These are phyloP conservation scores for Rasamsonia emersonii DNA, from an alignment of 2,329 filamentous ascomycete species.

Conservation along the genomic window DNA sequence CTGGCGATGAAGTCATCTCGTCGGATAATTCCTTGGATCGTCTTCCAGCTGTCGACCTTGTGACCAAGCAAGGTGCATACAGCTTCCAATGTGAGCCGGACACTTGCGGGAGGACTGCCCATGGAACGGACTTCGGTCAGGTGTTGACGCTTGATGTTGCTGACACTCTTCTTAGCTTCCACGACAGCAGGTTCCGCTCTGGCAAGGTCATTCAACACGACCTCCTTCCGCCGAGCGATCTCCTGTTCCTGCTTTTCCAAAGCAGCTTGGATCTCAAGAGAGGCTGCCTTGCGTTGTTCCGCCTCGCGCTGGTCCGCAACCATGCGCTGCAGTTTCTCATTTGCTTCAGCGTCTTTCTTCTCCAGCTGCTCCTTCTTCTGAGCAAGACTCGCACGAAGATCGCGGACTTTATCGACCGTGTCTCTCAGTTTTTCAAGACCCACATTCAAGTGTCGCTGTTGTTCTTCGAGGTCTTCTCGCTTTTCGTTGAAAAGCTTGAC, in stretches of 20 bases:
- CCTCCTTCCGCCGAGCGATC: constrained; percentile 71
- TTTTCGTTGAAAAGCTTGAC: constrained; percentile 97
- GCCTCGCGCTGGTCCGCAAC: constrained; percentile 91
- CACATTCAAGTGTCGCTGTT: constrained; percentile 95
- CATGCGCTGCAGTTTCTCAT: constrained; percentile 96
- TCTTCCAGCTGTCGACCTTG: constrained; percentile 84
- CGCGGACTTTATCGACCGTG: constrained; percentile 93
- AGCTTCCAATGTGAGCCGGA: constrained; percentile 87
- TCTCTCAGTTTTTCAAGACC: constrained; percentile 95
- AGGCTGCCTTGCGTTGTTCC: constrained; percentile 80
- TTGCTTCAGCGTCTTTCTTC: constrained; percentile 88
- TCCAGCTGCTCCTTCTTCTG: constrained; percentile 92
- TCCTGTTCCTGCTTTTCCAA: constrained; percentile 84
- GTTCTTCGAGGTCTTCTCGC: constrained; percentile 94
- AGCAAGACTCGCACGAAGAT: constrained; percentile 80
- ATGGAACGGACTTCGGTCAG: constrained; percentile 96
- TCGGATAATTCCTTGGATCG: constrained; percentile 78
- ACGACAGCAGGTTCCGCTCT: constrained; percentile 86
- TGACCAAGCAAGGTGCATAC: constrained; percentile 92
- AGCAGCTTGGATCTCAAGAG: constrained; percentile 77
- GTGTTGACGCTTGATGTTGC: constrained; percentile 96
- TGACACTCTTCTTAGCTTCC: constrained; percentile 91
- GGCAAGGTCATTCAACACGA: constrained; percentile 80
- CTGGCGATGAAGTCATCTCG: constrained; percentile 95
- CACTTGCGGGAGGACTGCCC: constrained; percentile 83